phyloP scores from a whole-genome alignment of 208 protist species.

The Wallacemonas sp. region DNA sequence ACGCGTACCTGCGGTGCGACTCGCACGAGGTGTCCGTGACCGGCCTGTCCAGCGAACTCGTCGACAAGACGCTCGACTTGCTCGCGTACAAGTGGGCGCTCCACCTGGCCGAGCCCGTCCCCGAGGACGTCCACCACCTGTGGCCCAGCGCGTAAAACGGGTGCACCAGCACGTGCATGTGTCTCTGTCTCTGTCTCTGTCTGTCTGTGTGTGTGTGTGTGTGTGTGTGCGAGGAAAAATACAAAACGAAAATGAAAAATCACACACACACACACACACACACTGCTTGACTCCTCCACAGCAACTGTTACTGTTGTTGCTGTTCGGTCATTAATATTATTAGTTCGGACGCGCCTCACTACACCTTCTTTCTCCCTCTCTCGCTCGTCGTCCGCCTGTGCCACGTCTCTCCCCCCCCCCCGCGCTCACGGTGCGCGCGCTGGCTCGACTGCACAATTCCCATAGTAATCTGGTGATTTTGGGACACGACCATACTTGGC shows the following conservation, averaged over 20 bases:
- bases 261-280: no score
- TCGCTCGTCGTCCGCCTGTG: constrained; percentile 5
- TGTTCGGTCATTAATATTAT: no score
- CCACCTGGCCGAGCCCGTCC: constrained; percentile 66
- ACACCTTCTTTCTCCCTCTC: constrained; percentile 16
- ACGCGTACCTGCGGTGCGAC: constrained; percentile 59
- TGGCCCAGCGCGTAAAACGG: constrained; percentile 23
- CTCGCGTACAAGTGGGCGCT: constrained; percentile 68
- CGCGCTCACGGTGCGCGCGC: not conserved
- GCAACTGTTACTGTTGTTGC: no score
- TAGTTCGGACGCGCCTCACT: no score
- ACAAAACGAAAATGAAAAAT: no score
- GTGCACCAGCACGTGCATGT: constrained; percentile 4
- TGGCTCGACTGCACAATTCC: not conserved
- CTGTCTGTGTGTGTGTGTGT: no score
- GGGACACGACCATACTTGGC: not conserved
- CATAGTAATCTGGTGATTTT: not conserved
- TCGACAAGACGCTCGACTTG: constrained; percentile 56
- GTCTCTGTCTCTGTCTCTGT: constrained; percentile 8
- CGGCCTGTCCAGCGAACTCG: constrained; percentile 36
- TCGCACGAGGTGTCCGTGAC: constrained; percentile 22
- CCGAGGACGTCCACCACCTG: constrained; percentile 59
- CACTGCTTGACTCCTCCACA: no score
- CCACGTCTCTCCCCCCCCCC: not conserved
- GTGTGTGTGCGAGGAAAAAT: no score